Evolutionary conservation across 1,284 basidiomycete genomes (phyloP), one percentile per base, ranked within the genome.

Genomic region (Neolentinus lepideus): DNA sequence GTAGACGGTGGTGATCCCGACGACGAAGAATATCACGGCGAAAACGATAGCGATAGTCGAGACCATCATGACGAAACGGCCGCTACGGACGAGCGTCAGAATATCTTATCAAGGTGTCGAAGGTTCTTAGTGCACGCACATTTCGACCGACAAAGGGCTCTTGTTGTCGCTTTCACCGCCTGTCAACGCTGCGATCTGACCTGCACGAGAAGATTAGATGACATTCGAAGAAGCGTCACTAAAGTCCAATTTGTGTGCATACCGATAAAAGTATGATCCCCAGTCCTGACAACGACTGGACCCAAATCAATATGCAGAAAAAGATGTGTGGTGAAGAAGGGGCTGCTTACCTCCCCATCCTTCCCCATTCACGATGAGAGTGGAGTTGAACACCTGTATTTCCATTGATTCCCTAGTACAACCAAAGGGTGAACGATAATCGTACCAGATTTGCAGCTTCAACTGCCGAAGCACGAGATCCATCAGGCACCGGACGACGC

Each of bases 231-330:
- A 26, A 50, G 22, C n/a, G 22, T 46, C 19, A 46, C 25, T n/a
- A 9, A 19, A 43, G 22, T 51, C 14, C 8, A 29, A 16, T 21
- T 3, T 24, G 43, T 38, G 25, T 19, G 59, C 67, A 52, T 59
- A 79, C 81, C 83, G 53, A 85, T 85, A 61, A 85, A 71, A 2
- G 84, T 85, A 55, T 80, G 74, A 58, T 85, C 84, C 45, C 84
- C 84, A 16, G 83, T 85, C n/a, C 81, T 75, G 11, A 84, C 79
- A 51, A 85, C 84, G 43, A 83, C 82, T 84, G 53, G 21, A 22
- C 21, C 46, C 2, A 10, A 25, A 53, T 51, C n/a, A 53, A 27
- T n/a, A 31, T n/a, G 58, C 21, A 57, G 56, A 4, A 14, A 46
- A 16, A 12, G 10, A 29, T 33, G 2, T 22, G 22, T 19, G 29